Conservation (phyloP, 495 filamentous ascomycete species). For the Neurospora sp. region DNA sequence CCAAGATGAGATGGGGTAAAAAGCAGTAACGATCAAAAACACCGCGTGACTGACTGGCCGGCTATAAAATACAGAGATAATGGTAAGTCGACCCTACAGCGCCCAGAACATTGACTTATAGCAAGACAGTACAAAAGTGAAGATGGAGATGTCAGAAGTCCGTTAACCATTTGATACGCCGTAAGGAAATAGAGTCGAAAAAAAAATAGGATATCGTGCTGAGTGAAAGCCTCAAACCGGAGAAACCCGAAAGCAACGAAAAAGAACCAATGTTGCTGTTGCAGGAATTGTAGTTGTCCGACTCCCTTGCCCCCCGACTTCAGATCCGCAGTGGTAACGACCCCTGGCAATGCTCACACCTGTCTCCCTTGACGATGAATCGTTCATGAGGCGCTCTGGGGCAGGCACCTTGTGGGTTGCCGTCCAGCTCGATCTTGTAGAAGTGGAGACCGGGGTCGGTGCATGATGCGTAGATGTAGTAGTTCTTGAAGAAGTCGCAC, state of each 20-base stretch:
- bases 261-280: not conserved
- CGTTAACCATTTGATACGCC: not conserved
- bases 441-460: slow-evolving; percentile 57
- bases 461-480: slow-evolving; percentile 66
- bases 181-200: not conserved
- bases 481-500: slow-evolving; percentile 72
- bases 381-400: slow-evolving; percentile 62
- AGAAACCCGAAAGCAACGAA: not conserved
- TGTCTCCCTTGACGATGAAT: slow-evolving; percentile 44
- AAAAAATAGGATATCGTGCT: not conserved
- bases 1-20: not conserved
- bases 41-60: not conserved
- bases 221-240: not conserved
- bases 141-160: not conserved
- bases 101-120: not conserved
- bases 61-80: not conserved
- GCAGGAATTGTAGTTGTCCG: not conserved
- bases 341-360: not conserved
- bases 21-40: not conserved
- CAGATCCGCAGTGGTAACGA: not conserved
- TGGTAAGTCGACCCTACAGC: not conserved
- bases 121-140: not conserved
- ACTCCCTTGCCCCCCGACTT: not conserved
- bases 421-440: slow-evolving; percentile 55
- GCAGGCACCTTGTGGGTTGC: slow-evolving; percentile 49